Conservation (phyloP, 345 rosid genomes). For the Rhodomyrtus tomentosa region DNA sequence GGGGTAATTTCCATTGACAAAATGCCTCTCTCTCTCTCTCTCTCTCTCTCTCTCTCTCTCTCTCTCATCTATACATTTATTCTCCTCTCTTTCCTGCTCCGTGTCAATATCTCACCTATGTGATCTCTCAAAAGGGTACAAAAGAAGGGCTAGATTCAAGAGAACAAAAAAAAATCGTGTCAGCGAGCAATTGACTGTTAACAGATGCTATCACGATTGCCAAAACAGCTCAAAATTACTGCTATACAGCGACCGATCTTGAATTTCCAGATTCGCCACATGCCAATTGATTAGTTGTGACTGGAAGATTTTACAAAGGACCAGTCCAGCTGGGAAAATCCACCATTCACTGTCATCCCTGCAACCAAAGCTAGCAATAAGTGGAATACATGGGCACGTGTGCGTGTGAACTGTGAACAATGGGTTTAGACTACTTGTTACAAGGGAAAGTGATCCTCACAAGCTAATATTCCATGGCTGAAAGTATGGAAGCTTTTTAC, state of each 20-base stretch:
- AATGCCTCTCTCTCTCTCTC: background rate
- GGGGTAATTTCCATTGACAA: background rate
- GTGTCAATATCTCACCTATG: background rate
- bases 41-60: constrained; percentile 2
- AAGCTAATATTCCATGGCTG: constrained; percentile 97
- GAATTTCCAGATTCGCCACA: constrained; percentile 93
- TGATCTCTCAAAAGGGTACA: background rate
- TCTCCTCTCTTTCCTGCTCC: background rate
- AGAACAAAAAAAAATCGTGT: background rate
- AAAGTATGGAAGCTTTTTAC: constrained; percentile 49
- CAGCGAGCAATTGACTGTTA: background rate
- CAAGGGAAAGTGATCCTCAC: constrained; percentile 36
- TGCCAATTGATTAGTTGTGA: constrained; percentile 95
- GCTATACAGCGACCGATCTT: constrained; percentile 96
- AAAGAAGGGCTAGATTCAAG: background rate
- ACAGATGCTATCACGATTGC: constrained; percentile 54
- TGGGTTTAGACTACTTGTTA: background rate
- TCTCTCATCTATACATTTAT: background rate
- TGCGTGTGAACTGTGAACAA: background rate
- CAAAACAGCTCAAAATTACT: constrained; percentile 81
- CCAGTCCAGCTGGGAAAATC: constrained; percentile 91
- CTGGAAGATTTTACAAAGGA: constrained; percentile 76
- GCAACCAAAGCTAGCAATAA: constrained; percentile 13
- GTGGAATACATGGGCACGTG: background rate
- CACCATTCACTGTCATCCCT: constrained; percentile 99